A percentile compares a stretch with the other conserved stretches of the same genome.
These are phyloP conservation scores for Micromonas pusilla DNA, from an alignment of 139 green algal species.

Conservation along the genomic window DNA sequence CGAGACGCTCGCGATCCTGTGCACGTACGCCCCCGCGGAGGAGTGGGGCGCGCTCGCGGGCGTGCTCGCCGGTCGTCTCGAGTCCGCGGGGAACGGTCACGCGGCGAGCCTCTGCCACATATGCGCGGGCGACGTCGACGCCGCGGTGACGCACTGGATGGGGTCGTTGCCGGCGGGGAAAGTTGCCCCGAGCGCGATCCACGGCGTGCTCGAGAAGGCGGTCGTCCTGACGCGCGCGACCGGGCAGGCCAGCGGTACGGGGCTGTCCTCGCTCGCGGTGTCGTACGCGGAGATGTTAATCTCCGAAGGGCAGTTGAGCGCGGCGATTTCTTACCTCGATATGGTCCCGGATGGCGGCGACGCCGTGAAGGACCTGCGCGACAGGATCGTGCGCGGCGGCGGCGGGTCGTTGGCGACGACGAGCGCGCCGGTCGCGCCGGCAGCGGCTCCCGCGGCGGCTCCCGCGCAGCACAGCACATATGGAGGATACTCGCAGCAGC, in stretches of 20 bases:
- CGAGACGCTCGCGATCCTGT: constrained; percentile 90
- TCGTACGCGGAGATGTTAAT: constrained; percentile 61
- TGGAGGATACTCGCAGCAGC: not conserved
- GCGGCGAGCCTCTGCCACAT: constrained; percentile 86
- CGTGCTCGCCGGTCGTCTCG: constrained; percentile 4
- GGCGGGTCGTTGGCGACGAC: not conserved
- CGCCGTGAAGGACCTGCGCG: constrained; percentile 58
- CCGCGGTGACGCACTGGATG: constrained; percentile 60
- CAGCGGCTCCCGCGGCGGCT: not conserved
- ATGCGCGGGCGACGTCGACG: constrained; percentile 77
- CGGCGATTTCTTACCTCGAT: constrained; percentile 65
- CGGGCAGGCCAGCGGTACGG: constrained; percentile 30
- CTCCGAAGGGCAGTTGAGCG: constrained; percentile 60
- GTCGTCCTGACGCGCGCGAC: constrained; percentile 79
- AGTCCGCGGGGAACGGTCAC: constrained; percentile 41
- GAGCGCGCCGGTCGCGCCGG: not conserved
- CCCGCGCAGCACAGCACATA: not conserved
- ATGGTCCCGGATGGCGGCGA: constrained; percentile 65
- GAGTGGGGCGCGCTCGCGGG: constrained; percentile 35
- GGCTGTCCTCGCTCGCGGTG: constrained; percentile 67
- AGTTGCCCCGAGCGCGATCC: constrained; percentile 28
- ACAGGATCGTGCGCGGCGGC: constrained; percentile 73
- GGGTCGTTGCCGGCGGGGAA: not conserved
- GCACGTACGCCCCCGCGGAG: constrained; percentile 63
- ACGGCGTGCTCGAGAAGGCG: constrained; percentile 88